These are phyloP conservation scores for Leccinum subgranulosum DNA, from an alignment of 768 basidiomycete genomes.

Conservation along the genomic window DNA sequence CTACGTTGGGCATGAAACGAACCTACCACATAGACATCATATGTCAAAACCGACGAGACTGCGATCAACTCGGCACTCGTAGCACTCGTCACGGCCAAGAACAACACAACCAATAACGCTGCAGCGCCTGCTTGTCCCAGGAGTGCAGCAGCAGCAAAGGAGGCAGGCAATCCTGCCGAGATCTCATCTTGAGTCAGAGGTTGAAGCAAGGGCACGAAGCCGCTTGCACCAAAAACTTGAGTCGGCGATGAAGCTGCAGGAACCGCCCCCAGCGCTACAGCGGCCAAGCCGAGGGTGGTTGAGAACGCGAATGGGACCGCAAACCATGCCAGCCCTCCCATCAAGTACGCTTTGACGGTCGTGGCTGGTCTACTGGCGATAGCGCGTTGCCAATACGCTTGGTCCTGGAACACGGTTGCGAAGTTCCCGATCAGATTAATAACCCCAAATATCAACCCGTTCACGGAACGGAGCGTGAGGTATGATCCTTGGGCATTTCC, in stretches of 20 bases:
- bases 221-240: constrained; percentile 48
- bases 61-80: constrained; percentile 91
- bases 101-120: constrained; percentile 75
- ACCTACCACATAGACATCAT: constrained; percentile 76
- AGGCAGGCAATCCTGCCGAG: constrained; percentile 83
- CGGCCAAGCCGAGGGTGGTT: constrained; percentile 83
- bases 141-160: constrained; percentile 79
- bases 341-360: constrained; percentile 88
- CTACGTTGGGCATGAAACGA: neutral
- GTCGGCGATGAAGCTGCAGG: constrained; percentile 26
- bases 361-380: constrained; percentile 81
- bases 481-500: constrained; percentile 89
- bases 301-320: constrained; percentile 85
- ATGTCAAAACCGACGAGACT: constrained; percentile 78
- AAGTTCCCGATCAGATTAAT: constrained; percentile 90
- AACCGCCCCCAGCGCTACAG: constrained; percentile 69
- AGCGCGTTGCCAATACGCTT: constrained; percentile 90
- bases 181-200: constrained; percentile 59
- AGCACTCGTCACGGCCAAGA: constrained; percentile 84
- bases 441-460: constrained; percentile 79
- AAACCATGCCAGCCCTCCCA: constrained; percentile 92
- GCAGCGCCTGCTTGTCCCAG: constrained; percentile 79
- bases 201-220: constrained; percentile 38
- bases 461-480: constrained; percentile 73
- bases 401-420: constrained; percentile 58